These are phyloP conservation scores for Retiboletus fuscus DNA, from an alignment of 1,284 basidiomycete species.

Conservation along the genomic window DNA sequence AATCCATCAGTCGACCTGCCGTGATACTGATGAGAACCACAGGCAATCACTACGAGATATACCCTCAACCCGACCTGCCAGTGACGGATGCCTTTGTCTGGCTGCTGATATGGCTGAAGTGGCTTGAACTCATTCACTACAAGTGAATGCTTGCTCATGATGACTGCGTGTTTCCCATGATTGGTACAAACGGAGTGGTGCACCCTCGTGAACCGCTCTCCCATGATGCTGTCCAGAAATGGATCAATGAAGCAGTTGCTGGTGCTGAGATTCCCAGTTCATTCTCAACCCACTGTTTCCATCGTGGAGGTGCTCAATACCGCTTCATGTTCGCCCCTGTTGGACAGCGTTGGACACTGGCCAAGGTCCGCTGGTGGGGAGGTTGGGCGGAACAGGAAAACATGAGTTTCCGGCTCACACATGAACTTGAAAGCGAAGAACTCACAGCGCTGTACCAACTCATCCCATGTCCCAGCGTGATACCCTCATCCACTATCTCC, in stretches of 20 bases:
- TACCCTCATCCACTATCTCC: slow-evolving; percentile 49
- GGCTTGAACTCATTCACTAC: slow-evolving; percentile 39
- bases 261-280: slow-evolving; percentile 39
- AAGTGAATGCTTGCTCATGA: slow-evolving; percentile 38
- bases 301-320: too few species aligned
- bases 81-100: slow-evolving; percentile 46
- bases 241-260: slow-evolving; percentile 41
- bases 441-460: too few species aligned
- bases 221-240: slow-evolving; percentile 45
- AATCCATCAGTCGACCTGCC: not conserved
- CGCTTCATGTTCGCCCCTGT: too few species aligned
- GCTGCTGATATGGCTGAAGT: slow-evolving; percentile 43
- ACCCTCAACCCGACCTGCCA: slow-evolving; percentile 41
- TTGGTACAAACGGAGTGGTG: slow-evolving; percentile 46
- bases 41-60: slow-evolving; percentile 49
- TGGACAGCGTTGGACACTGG: slow-evolving; percentile 50
- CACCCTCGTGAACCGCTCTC: slow-evolving; percentile 39
- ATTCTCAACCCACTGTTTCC: too few species aligned
- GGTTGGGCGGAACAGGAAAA: slow-evolving; percentile 54
- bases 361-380: slow-evolving; percentile 55
- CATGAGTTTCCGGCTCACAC: too few species aligned
- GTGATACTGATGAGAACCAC: not conserved
- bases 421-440: too few species aligned
- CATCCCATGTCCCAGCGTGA: too few species aligned
- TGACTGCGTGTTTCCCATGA: slow-evolving; percentile 52